Evolutionary conservation across 2,329 filamentous ascomycete genomes (phyloP), one percentile per base, ranked within the genome.

Genomic region (Akanthomyces dipterigenus): DNA sequence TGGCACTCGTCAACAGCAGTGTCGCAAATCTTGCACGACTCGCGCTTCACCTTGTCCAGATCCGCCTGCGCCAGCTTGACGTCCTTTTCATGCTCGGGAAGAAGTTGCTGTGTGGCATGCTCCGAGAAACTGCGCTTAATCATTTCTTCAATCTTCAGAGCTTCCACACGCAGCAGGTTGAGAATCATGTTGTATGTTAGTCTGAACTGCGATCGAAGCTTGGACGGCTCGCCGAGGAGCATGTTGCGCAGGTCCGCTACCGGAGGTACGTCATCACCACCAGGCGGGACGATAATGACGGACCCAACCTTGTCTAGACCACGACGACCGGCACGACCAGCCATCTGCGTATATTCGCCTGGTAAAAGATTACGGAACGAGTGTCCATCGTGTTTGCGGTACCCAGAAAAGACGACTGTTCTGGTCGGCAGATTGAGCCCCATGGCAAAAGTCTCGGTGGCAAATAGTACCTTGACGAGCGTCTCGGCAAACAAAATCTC

Each of bases 141-240:
- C 95, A 99, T 99, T 76, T 99, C 95, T 73, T 99, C 95, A 67
- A 99, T 98, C 78, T 97, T 98, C 66, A 99, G 77, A 2, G 95
- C 95, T 74, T 99, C 95, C 2, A 99, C 95, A 40, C 95, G 88
- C 54, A 99, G 80, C 36, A 99, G 80, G 70, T 98, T 99, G 34
- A 99, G 79, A 63, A 99, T 99, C 95, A 99, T 99, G 76, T 98
- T 99, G 80, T 99, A 99, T 11, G 96, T 99, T 53, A 99, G 80
- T 63, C 95, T 86, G 80, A 99, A 99, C 71, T 99, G 95, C 7
- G 93, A 98, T 51, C 92, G 86, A 54, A 99, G 82, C 76, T 98
- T 98, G 28, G 92, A 96, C 36, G 95, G 93, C 69, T 96, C 90
- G 58, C 95, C 95, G 4, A 98, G 82, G 65, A 99, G 97, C 91